These are phyloP conservation scores for Naumovozyma baii DNA, from an alignment of 805 yeast genomes.

Conservation along the genomic window DNA sequence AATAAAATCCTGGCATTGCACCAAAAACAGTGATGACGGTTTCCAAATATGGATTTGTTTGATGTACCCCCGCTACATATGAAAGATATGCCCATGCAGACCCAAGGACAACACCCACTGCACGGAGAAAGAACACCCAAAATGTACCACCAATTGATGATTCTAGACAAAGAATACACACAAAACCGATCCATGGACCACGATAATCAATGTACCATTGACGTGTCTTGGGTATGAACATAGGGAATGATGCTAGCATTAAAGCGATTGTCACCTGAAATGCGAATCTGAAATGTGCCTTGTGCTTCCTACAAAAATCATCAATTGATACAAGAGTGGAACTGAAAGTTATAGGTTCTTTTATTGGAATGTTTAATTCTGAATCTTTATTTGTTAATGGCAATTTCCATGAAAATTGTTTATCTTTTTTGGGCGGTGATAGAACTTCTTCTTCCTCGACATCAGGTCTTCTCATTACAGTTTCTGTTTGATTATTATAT, in stretches of 20 bases:
- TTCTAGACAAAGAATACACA: conserved; percentile 40
- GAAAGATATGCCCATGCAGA: conserved; percentile 42
- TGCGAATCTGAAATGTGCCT: conserved; percentile 37
- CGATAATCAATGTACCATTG: conserved; percentile 40
- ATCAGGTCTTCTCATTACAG: conserved; percentile 18
- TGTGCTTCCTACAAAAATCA: conserved; percentile 14
- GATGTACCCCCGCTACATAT: conserved; percentile 36
- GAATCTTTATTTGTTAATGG: conserved; percentile 8
- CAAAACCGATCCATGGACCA: conserved; percentile 48
- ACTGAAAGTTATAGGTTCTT: not conserved
- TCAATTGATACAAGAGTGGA: conserved; percentile 8
- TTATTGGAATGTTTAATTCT: not conserved
- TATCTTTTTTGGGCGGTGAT: not conserved
- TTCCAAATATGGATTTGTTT: conserved; percentile 35
- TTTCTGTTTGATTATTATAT: conserved; percentile 4
- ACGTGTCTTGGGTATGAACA: conserved; percentile 39
- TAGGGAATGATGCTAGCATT: conserved; percentile 41
- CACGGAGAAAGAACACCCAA: conserved; percentile 38
- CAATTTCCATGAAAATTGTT: not conserved
- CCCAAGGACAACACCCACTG: conserved; percentile 39
- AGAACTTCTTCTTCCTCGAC: conserved; percentile 23
- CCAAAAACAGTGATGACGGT: conserved; percentile 36
- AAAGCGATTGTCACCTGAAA: conserved; percentile 38
- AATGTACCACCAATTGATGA: conserved; percentile 44
- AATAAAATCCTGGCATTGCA: conserved; percentile 39